phyloP scores from a whole-genome alignment of 768 basidiomycete genomes.

The Boletus tomentosulus region DNA sequence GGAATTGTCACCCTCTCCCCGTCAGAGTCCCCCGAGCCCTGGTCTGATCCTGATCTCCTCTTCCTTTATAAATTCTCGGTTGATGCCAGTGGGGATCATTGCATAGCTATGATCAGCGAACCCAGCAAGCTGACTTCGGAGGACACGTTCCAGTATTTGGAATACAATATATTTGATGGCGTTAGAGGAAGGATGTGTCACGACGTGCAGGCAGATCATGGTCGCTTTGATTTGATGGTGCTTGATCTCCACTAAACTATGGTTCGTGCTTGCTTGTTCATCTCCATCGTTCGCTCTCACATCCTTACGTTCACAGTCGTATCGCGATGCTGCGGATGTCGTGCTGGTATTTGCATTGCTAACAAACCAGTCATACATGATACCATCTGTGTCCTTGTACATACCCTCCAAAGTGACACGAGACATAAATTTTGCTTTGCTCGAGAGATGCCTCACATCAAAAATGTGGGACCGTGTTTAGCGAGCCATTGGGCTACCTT shows the following conservation, averaged over 20 bases:
- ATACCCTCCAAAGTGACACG: neutral
- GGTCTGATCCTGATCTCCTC: neutral
- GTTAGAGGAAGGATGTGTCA: constrained; percentile 19
- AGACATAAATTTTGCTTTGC: too few species aligned
- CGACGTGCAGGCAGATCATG: neutral
- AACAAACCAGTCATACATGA: neutral
- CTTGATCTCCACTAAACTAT: constrained; percentile 10
- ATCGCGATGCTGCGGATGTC: neutral
- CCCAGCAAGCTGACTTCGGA: constrained; percentile 4
- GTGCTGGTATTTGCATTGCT: neutral
- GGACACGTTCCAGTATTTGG: constrained; percentile 3
- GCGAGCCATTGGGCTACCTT: too few species aligned
- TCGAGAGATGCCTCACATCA: too few species aligned
- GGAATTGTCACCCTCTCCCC: constrained; percentile 12
- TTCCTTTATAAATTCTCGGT: constrained; percentile 18
- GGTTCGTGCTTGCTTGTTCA: neutral
- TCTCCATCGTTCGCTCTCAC: neutral
- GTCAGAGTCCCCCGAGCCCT: neutral
- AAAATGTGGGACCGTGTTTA: too few species aligned
- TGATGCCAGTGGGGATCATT: constrained; percentile 16
- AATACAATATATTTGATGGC: constrained; percentile 13
- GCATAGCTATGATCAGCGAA: constrained; percentile 12
- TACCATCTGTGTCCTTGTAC: neutral
- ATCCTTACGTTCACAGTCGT: neutral
- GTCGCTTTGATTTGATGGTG: constrained; percentile 11